Evolutionary conservation across 2,329 filamentous ascomycete genomes (phyloP), one percentile per base, ranked within the genome.

Genomic region (Delphinella strobiligena): DNA sequence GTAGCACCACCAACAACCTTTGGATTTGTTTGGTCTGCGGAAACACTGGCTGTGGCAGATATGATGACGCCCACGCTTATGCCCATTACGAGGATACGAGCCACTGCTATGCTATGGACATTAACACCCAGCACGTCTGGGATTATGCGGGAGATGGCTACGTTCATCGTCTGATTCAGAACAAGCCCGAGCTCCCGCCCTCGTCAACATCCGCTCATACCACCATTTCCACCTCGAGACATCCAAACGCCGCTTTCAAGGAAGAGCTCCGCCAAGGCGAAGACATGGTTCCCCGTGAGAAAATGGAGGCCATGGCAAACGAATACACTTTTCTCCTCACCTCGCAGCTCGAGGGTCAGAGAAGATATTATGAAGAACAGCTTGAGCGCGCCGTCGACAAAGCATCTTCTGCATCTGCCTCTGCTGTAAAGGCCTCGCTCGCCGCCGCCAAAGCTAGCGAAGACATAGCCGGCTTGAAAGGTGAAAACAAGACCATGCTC

Each of bases 11-110:
- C 0, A 71, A 80, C 16, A 93, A 94, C 53, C 73, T 96, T 3
- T 96, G 89, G 89, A 86, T 95, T 45, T 96, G 89, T 58, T 71
- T 96, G 3, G 87, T 95, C 45, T 96, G 89, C 54, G 89, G 88
- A 31, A 84, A 82, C 49, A 80, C 94, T 18, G 91, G 91, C 1
- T 98, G 91, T 55, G 91, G 91, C 1, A 78, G 91, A 19, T 98
- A 98, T 58, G 93, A 95, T 59, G 78, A 81, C 19, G 91, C 87
- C 0, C 88, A 96, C 53, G 88, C 89, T 24, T 94, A 93, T 58
- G 81, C 84, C 10, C 88, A 95, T 61, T 95, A 86, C 75, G 87
- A 93, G 61, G 74, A 84, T 40, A 93, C 85, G 3, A 77, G 78
- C 3, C 91, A 98, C 60, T 83, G 82, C 47, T 98, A 94, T 56